Evolutionary conservation across 2,329 filamentous ascomycete species (phyloP).

Genomic region (Exophiala dermatitidis): DNA sequence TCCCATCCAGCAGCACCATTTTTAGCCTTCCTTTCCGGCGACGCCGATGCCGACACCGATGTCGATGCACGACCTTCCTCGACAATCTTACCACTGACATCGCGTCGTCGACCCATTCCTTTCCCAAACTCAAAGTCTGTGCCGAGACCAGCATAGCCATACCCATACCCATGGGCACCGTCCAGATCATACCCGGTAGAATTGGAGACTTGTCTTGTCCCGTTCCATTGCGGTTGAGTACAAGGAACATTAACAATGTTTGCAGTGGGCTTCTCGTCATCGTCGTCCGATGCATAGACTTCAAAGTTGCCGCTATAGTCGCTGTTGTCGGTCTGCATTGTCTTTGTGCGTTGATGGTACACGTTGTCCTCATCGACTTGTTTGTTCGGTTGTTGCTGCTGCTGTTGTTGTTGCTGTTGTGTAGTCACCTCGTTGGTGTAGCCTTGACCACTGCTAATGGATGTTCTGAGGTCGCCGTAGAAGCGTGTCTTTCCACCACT

Average conservation of each 20-base stretch:
- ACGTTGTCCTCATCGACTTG: constrained; percentile 11
- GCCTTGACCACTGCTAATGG: constrained; percentile 7
- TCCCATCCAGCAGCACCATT: constrained; percentile 38
- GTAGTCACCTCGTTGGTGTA: not conserved
- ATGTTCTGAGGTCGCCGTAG: constrained; percentile 33
- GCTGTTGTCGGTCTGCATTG: constrained; percentile 20
- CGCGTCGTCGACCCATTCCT: constrained; percentile 40
- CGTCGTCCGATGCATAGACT: constrained; percentile 19
- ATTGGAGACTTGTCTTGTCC: constrained; percentile 22
- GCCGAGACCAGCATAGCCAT: constrained; percentile 26
- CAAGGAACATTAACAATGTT: constrained; percentile 13
- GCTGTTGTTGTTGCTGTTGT: constrained; percentile 4
- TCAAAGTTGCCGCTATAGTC: constrained; percentile 25
- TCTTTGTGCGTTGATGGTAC: constrained; percentile 21
- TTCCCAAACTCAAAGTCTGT: constrained; percentile 27
- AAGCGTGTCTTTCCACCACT: constrained; percentile 34
- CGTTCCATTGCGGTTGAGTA: constrained; percentile 24
- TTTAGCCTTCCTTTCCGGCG: not conserved
- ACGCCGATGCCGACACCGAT: too few relatives aligned
- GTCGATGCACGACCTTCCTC: constrained; percentile 38
- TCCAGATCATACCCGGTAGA: constrained; percentile 25
- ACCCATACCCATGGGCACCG: not conserved
- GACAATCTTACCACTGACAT: constrained; percentile 43
- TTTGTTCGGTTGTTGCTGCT: not conserved
- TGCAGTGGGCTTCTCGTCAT: constrained; percentile 13